Conservation (phyloP, 805 yeast genomes). For the Saccharomycopsis fibuligera region DNA sequence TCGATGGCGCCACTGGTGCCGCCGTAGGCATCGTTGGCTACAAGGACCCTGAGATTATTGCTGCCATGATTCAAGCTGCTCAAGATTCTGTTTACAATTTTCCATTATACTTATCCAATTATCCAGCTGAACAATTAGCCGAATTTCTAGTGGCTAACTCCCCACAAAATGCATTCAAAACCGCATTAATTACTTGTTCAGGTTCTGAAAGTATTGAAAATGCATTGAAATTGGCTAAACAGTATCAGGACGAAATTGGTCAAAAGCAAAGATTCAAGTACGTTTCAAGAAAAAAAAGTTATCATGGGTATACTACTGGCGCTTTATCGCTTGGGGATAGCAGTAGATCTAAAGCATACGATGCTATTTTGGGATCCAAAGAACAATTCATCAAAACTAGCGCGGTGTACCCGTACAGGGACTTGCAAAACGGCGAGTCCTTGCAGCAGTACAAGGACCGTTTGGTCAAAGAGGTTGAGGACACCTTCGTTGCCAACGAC, state of each 20-base stretch:
- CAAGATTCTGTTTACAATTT: slow-evolving; percentile 34
- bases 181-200: slow-evolving; percentile 46
- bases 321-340: slow-evolving; percentile 37
- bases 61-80: slow-evolving; percentile 33
- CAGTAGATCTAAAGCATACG: slow-evolving; percentile 31
- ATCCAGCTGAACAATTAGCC: slow-evolving; percentile 38
- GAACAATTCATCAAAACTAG: slow-evolving; percentile 29
- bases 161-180: slow-evolving; percentile 33
- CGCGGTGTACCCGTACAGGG: slow-evolving; percentile 31
- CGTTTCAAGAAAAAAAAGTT: slow-evolving; percentile 39
- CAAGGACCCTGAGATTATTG: slow-evolving; percentile 34
- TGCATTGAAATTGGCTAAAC: slow-evolving; percentile 51
- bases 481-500: slow-evolving; percentile 35
- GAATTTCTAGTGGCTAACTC: slow-evolving; percentile 36
- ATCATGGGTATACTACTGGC: slow-evolving; percentile 46
- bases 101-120: slow-evolving; percentile 30
- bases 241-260: slow-evolving; percentile 39
- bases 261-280: slow-evolving; percentile 36
- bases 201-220: slow-evolving; percentile 71
- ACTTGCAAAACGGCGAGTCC: slow-evolving; percentile 31
- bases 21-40: slow-evolving; percentile 46
- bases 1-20: slow-evolving; percentile 48
- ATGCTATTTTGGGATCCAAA: slow-evolving; percentile 25
- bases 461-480: slow-evolving; percentile 37
- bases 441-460: slow-evolving; percentile 34